Base-by-base conservation (phyloP, 768 basidiomycete species). In the Pisolithus orientalis region DNA sequence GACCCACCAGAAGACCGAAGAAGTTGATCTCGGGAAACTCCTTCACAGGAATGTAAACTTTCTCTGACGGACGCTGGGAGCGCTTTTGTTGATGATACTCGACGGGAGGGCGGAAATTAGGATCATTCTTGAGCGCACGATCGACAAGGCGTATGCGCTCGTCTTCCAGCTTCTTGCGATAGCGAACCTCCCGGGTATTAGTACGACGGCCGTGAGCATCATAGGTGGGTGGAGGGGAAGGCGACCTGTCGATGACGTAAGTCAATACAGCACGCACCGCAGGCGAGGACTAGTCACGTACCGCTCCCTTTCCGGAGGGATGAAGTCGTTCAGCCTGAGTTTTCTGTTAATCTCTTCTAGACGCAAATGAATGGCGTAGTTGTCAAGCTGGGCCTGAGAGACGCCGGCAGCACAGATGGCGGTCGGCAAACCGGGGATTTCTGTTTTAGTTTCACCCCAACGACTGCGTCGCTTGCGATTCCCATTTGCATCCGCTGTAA, bases 21-120 rank as follows among this genome's bases (percentile, higher is more conserved):
- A 98, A 99, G 68, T 99, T 99, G 77, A 99, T 98, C 72, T 98
- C 95, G 1, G 96, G 96, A 61, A 99, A 99, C 72, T 99, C 96
- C 70, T 99, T 98, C 67, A 97, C 94, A 39, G 96, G 96, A 55
- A 99, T 97, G 68, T 98, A 99, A 55, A 99, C 96, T 72, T 98
- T 98, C 54, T 99, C 96, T 32, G 90, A 89, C 13, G 95, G 94
- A 44, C 93, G 83, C 53, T 90, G 89, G 39, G 90, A 90, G 31
- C 93, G 87, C 70, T 96, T 95, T 66, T 93, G 87, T 67, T 93
- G 89, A 57, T 92, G 89, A 65, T 97, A 95, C 70, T 99, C 96
- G 51, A 92, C 87, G 9, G 96, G 96, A 50, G 96, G 94, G 39
- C 90, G 90, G 77, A 95, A 99, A 65, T 94, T 94, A 16, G 96